These are phyloP conservation scores for Microsporum canis DNA, from an alignment of 2,329 filamentous ascomycete genomes.

Conservation along the genomic window DNA sequence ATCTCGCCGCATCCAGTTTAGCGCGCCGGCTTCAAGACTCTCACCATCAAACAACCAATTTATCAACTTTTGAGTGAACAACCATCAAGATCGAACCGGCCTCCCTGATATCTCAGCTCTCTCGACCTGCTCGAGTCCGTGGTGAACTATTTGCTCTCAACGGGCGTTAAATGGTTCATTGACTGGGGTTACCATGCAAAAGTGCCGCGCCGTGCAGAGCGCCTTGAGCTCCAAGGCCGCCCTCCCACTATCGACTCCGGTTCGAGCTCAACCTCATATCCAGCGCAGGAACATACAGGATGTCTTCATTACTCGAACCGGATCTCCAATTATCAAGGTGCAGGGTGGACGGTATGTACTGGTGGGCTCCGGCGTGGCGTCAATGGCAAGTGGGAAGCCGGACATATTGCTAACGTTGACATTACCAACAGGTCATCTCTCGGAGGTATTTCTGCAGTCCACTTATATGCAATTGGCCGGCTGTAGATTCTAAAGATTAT, in stretches of 20 bases:
- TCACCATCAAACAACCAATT: background rate
- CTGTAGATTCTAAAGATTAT: background rate
- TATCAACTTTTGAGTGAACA: background rate
- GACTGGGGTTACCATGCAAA: slow-evolving; percentile 34
- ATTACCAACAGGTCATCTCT: slow-evolving; percentile 56
- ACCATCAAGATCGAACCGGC: background rate
- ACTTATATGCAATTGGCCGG: slow-evolving; percentile 5
- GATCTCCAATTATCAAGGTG: slow-evolving; percentile 82
- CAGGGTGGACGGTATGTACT: slow-evolving; percentile 72
- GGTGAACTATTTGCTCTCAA: slow-evolving; percentile 2
- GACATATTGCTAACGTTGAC: slow-evolving; percentile 16
- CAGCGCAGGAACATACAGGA: slow-evolving; percentile 55
- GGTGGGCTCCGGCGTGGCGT: slow-evolving; percentile 1
- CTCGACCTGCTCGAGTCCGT: background rate
- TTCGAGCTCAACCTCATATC: slow-evolving; percentile 28
- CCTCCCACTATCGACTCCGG: slow-evolving; percentile 21
- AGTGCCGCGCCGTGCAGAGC: slow-evolving; percentile 34
- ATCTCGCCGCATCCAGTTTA: background rate
- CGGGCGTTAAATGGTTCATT: slow-evolving; percentile 16
- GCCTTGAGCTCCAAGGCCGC: slow-evolving; percentile 29
- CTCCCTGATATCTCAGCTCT: background rate
- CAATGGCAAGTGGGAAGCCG: slow-evolving; percentile 8
- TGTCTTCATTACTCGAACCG: slow-evolving; percentile 85
- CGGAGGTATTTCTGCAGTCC: slow-evolving; percentile 52
- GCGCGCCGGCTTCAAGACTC: background rate